phyloP scores from a whole-genome alignment of 148 eudicot species.

The Limonium bicolor region DNA sequence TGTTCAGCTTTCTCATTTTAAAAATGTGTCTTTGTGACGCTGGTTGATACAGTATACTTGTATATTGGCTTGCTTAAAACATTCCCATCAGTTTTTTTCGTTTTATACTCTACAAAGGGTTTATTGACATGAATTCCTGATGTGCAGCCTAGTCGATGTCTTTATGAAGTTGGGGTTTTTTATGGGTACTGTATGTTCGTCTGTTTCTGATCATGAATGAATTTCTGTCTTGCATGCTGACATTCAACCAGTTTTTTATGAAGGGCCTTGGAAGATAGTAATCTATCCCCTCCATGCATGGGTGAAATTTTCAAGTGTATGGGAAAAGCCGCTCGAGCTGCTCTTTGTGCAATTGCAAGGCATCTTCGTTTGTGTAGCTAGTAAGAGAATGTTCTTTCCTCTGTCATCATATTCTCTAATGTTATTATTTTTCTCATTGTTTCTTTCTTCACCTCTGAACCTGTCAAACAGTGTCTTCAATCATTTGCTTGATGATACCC shows the following conservation, averaged over 20 bases:
- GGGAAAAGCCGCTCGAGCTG: conserved; percentile 82
- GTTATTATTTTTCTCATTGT: not conserved
- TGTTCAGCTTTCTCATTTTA: no score
- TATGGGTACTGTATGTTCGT: no score
- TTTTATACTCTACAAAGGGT: no score
- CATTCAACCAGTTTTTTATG: conserved; percentile 15
- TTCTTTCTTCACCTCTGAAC: no score
- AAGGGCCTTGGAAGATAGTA: conserved; percentile 79
- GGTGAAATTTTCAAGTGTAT: conserved; percentile 71
- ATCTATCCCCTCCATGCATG: conserved; percentile 87
- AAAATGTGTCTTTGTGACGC: no score
- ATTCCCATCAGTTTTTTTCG: no score
- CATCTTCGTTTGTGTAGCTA: conserved; percentile 81
- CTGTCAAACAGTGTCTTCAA: conserved; percentile 51
- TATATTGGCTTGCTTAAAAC: no score
- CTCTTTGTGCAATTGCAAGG: conserved; percentile 67
- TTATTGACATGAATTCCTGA: no score
- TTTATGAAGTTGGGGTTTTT: no score
- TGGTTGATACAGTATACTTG: no score
- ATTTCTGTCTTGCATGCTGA: conserved; percentile 14
- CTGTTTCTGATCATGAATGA: no score
- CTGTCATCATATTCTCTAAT: not conserved
- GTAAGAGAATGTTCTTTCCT: conserved; percentile 21
- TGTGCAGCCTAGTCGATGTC: no score
- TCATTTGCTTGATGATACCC: conserved; percentile 74